These are phyloP conservation scores for Leccinum pachyderme DNA, from an alignment of 1,284 basidiomycete species.

Conservation along the genomic window DNA sequence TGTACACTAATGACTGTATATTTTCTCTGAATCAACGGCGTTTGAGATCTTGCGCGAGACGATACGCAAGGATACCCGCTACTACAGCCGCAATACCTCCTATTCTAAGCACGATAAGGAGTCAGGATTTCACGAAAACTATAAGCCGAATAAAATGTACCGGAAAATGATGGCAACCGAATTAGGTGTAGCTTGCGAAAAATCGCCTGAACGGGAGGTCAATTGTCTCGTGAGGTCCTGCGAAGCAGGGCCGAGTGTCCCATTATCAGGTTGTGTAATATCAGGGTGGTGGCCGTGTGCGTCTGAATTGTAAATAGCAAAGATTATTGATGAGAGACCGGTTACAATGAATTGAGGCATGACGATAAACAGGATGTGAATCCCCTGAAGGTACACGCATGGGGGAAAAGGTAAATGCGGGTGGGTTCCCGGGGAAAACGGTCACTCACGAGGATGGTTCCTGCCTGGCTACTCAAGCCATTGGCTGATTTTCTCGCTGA, in stretches of 20 bases:
- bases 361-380: constrained; percentile 90
- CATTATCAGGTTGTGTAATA: constrained; percentile 27
- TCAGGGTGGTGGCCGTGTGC: constrained; percentile 40
- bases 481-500: constrained; percentile 10
- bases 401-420: background rate
- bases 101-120: constrained; percentile 42
- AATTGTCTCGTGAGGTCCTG: constrained; percentile 10
- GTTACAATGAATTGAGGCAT: constrained; percentile 72
- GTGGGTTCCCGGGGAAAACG: background rate
- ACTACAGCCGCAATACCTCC: constrained; percentile 72
- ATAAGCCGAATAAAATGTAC: constrained; percentile 34
- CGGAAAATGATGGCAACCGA: constrained; percentile 78
- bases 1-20: background rate
- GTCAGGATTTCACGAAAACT: background rate
- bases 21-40: constrained; percentile 37
- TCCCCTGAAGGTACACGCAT: constrained; percentile 53
- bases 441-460: constrained; percentile 77
- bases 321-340: constrained; percentile 63
- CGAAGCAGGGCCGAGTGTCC: constrained; percentile 13
- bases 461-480: constrained; percentile 75
- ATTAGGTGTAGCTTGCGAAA: constrained; percentile 43
- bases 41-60: constrained; percentile 58
- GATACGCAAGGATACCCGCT: constrained; percentile 68
- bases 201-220: constrained; percentile 10
- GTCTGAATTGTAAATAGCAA: constrained; percentile 61